Evolutionary conservation across 2,329 filamentous ascomycete species (phyloP).

Genomic region (Arthrobotrys sphaeroides): DNA sequence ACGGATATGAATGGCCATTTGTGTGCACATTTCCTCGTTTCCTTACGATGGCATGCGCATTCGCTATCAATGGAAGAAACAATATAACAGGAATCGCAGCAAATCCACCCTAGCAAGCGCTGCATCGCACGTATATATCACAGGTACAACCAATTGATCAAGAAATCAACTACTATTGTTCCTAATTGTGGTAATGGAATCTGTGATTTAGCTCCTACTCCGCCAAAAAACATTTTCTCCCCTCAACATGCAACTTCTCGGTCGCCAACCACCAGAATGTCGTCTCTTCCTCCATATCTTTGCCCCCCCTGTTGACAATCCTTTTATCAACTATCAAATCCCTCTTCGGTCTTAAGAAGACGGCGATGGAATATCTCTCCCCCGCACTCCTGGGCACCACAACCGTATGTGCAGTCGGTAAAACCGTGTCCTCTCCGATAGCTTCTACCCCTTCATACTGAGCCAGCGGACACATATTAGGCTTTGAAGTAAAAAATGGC

Average conservation of each 20-base stretch:
- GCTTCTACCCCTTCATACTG: slow-evolving; percentile 4
- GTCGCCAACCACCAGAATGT: slow-evolving; percentile 32
- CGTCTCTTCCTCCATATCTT: slow-evolving; percentile 22
- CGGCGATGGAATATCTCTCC: slow-evolving; percentile 37
- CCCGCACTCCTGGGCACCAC: slow-evolving; percentile 7
- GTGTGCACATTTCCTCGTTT: no score
- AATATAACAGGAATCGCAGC: no score
- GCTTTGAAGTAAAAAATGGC: slow-evolving; percentile 20
- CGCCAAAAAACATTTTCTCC: slow-evolving; percentile 34
- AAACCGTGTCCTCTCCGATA: slow-evolving; percentile 20
- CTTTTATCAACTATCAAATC: slow-evolving; percentile 10
- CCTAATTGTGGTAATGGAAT: no score
- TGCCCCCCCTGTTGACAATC: background rate
- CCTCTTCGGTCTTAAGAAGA: slow-evolving; percentile 36
- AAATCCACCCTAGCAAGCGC: no score
- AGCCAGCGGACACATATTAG: slow-evolving; percentile 9
- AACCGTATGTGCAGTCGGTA: slow-evolving; percentile 43
- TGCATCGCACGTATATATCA: no score
- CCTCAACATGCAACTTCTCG: slow-evolving; percentile 36
- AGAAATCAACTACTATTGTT: no score
- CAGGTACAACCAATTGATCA: no score
- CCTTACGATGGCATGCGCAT: no score
- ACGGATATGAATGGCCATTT: no score
- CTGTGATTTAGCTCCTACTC: background rate
- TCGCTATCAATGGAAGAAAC: no score